These are phyloP conservation scores for Trichoderma cornu-damae DNA, from an alignment of 2,329 filamentous ascomycete species.

Conservation along the genomic window DNA sequence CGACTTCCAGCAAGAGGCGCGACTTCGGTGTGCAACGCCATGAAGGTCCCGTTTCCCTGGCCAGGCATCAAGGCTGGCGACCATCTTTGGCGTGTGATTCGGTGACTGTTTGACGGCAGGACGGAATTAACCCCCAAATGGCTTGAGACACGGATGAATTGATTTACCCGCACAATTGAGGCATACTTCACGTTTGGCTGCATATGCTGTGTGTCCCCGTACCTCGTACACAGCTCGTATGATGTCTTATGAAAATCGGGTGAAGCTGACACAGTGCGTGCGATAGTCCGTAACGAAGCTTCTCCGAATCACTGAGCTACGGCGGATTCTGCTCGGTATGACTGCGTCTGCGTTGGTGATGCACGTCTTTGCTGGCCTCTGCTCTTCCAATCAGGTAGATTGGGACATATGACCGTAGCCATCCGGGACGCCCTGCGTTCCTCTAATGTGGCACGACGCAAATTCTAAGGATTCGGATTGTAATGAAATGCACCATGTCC, in stretches of 20 bases:
- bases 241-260: not conserved
- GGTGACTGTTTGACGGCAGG: not conserved
- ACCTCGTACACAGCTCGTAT: conserved; percentile 2
- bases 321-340: not conserved
- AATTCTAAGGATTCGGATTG: not conserved
- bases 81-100: not conserved
- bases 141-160: not conserved
- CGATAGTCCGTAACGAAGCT: not conserved
- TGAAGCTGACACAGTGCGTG: conserved; percentile 15
- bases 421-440: not conserved
- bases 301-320: not conserved
- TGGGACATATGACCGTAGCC: not conserved
- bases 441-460: not conserved
- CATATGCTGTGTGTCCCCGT: not conserved
- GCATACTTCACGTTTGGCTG: conserved; percentile 7
- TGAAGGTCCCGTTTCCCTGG: not conserved
- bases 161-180: not conserved
- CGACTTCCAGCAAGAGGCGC: not conserved
- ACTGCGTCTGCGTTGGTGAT: not conserved
- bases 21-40: conserved; percentile 4
- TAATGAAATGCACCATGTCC: not conserved
- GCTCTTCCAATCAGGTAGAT: conserved; percentile 1
- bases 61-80: not conserved
- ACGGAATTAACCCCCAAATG: not conserved
- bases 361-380: conserved; percentile 1